phyloP scores from a whole-genome alignment of 352 stramenopile species.

The Phytophthora kernoviae region DNA sequence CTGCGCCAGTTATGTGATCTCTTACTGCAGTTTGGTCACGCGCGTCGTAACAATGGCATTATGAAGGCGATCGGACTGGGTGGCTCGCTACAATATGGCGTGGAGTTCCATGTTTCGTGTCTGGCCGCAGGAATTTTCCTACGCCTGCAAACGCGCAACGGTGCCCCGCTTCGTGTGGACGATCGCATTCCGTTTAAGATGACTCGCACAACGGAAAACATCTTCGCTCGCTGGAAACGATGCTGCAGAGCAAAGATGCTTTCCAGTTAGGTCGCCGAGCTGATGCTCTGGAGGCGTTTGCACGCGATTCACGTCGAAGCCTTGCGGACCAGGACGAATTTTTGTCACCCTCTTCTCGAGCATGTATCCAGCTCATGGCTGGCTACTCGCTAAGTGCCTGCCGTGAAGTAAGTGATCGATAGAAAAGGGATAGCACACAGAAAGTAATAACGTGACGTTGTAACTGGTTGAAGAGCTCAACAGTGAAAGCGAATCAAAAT shows the following conservation, averaged over 20 bases:
- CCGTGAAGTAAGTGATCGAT: conserved; percentile 35
- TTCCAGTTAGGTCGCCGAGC: conserved; percentile 77
- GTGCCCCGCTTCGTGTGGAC: conserved; percentile 67
- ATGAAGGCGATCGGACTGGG: conserved; percentile 88
- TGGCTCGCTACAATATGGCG: conserved; percentile 70
- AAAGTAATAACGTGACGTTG: background rate
- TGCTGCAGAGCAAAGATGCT: conserved; percentile 79
- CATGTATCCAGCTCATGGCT: conserved; percentile 81
- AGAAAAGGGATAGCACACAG: background rate
- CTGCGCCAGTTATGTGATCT: conserved; percentile 69
- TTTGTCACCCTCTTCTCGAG: conserved; percentile 85
- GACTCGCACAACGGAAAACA: conserved; percentile 82
- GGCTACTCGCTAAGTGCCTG: conserved; percentile 78
- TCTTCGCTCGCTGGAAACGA: conserved; percentile 64
- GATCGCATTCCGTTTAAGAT: conserved; percentile 82
- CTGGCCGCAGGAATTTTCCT: conserved; percentile 78
- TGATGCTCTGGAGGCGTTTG: conserved; percentile 75
- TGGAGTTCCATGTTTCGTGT: conserved; percentile 83
- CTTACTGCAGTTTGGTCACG: conserved; percentile 67
- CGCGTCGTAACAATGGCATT: conserved; percentile 76
- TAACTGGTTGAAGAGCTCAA: conserved; percentile 1
- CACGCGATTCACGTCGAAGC: conserved; percentile 64
- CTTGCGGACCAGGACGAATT: conserved; percentile 88
- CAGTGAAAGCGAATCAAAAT: conserved; percentile 1
- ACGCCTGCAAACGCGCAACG: conserved; percentile 76